Evolutionary conservation across 2,329 filamentous ascomycete species (phyloP).

Genomic region (Trichophyton equinum): DNA sequence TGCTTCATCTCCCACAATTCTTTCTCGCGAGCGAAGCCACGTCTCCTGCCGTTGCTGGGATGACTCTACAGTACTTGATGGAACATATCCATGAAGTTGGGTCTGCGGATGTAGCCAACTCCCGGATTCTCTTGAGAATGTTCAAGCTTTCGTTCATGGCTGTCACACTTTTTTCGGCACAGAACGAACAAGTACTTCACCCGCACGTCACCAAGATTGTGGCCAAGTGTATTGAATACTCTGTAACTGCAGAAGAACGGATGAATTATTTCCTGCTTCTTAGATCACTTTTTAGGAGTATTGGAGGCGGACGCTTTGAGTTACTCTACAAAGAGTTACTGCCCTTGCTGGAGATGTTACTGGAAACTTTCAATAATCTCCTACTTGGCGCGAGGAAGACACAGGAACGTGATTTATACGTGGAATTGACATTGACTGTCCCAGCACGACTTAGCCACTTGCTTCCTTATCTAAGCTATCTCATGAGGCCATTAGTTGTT

Average conservation of each 20-base stretch:
- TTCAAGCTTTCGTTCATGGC: conserved; percentile 99
- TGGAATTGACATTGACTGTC: conserved; percentile 91
- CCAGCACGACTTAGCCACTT: conserved; percentile 89
- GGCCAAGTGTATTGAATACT: conserved; percentile 91
- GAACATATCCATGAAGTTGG: conserved; percentile 90
- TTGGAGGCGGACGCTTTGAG: conserved; percentile 93
- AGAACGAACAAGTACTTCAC: conserved; percentile 90
- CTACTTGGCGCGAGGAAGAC: conserved; percentile 82
- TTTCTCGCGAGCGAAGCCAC: conserved; percentile 98
- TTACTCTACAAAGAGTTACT: conserved; percentile 97
- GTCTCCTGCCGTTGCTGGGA: conserved; percentile 91
- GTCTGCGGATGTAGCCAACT: conserved; percentile 79
- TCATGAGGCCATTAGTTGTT: conserved; percentile 97
- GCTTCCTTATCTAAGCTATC: conserved; percentile 82
- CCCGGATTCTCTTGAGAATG: conserved; percentile 78
- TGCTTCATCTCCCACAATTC: conserved; percentile 94
- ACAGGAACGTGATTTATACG: conserved; percentile 84
- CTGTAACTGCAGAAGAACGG: conserved; percentile 87
- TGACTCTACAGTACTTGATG: conserved; percentile 97
- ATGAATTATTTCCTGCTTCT: conserved; percentile 98
- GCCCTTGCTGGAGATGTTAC: conserved; percentile 87
- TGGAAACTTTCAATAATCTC: conserved; percentile 93
- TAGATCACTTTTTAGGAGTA: conserved; percentile 85
- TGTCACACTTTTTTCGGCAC: conserved; percentile 82
- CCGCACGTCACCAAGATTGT: conserved; percentile 96